These are phyloP conservation scores for Annulohypoxylon bovei DNA, from an alignment of 495 filamentous ascomycete species.

Conservation along the genomic window DNA sequence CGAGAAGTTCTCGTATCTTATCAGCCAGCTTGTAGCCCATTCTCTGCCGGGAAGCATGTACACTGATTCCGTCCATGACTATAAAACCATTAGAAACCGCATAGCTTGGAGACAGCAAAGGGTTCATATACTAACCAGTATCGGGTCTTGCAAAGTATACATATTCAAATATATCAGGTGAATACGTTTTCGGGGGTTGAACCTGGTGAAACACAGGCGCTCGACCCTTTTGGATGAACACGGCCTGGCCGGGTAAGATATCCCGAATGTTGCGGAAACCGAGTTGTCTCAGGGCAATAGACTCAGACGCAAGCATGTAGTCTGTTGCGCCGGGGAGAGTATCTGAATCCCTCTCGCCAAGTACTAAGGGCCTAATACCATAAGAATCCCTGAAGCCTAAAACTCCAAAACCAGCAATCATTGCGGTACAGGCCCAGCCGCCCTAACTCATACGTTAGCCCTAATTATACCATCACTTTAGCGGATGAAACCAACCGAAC, in stretches of 20 bases:
- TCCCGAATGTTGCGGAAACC: conserved; percentile 85
- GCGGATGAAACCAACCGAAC: conserved; percentile 19
- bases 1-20: conserved; percentile 77
- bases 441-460: conserved; percentile 17
- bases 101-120: neutral
- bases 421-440: conserved; percentile 66
- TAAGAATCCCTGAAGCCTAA: conserved; percentile 88
- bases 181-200: conserved; percentile 73
- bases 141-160: conserved; percentile 87
- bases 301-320: conserved; percentile 99
- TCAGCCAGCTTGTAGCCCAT: conserved; percentile 92
- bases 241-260: conserved; percentile 90
- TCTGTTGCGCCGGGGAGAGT: conserved; percentile 75
- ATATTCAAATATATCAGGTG: conserved; percentile 96
- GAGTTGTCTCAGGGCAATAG: conserved; percentile 86
- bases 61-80: conserved; percentile 77
- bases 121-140: conserved; percentile 58
- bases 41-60: conserved; percentile 86
- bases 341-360: conserved; percentile 76
- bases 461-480: neutral
- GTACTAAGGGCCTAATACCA: conserved; percentile 88
- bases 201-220: conserved; percentile 83
- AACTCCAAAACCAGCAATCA: conserved; percentile 94
- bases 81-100: neutral
- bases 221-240: conserved; percentile 88